phyloP scores from a whole-genome alignment of 2,329 filamentous ascomycete genomes.

The Graphium sp. region DNA sequence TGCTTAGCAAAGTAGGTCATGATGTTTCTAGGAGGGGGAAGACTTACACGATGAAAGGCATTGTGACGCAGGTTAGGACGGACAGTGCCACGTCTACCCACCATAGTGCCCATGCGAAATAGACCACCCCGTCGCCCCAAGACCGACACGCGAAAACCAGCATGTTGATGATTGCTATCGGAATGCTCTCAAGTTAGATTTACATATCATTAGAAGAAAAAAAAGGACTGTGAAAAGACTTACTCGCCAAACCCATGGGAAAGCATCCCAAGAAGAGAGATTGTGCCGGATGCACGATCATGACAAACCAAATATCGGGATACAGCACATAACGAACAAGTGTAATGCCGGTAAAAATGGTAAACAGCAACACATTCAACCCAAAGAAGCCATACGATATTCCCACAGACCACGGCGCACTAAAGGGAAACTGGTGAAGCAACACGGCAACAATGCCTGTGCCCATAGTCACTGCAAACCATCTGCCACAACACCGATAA shows the following conservation, averaged over 20 bases:
- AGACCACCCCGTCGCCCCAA: slow-evolving; percentile 42
- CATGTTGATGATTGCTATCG: slow-evolving; percentile 42
- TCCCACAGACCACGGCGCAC: slow-evolving; percentile 37
- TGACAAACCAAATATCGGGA: slow-evolving; percentile 46
- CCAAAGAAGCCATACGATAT: slow-evolving; percentile 43
- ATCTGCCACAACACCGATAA: slow-evolving; percentile 15
- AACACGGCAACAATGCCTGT: slow-evolving; percentile 51
- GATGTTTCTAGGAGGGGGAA: neutral
- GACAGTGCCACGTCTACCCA: slow-evolving; percentile 37
- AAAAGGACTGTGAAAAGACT: neutral
- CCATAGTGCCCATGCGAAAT: slow-evolving; percentile 40
- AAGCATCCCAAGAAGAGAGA: slow-evolving; percentile 53
- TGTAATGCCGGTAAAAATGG: slow-evolving; percentile 32
- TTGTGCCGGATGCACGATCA: slow-evolving; percentile 51
- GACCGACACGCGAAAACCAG: slow-evolving; percentile 41
- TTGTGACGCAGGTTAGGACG: slow-evolving; percentile 32
- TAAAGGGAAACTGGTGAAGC: slow-evolving; percentile 44
- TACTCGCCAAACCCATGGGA: slow-evolving; percentile 49
- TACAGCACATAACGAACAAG: slow-evolving; percentile 46
- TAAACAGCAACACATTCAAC: slow-evolving; percentile 42
- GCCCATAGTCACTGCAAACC: slow-evolving; percentile 48
- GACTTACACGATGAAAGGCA: slow-evolving; percentile 39
- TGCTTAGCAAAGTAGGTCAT: too few species aligned
- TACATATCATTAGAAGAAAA: neutral
- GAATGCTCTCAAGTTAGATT: neutral